Evolutionary conservation across 495 filamentous ascomycete genomes (phyloP).

Genomic region (Lasiosphaeria miniovina): DNA sequence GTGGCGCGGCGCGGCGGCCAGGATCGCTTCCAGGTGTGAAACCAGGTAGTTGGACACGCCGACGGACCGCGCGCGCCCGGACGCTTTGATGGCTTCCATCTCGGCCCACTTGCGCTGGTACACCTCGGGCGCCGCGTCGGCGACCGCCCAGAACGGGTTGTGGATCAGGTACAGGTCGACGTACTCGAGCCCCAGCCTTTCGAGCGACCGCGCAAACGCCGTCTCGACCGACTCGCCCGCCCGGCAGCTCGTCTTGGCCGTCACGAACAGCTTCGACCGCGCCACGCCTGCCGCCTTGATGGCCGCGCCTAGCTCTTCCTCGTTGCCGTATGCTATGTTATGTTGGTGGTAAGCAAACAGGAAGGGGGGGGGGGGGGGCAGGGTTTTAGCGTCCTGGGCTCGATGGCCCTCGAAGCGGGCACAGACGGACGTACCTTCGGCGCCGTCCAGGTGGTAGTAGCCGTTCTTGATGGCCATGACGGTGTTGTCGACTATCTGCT

Average conservation of each 20-base stretch:
- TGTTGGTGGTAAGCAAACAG: background rate
- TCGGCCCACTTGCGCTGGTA: conserved; percentile 71
- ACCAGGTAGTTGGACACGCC: conserved; percentile 81
- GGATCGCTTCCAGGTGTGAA: conserved; percentile 62
- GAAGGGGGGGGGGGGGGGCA: conserved; percentile 1
- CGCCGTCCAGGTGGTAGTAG: conserved; percentile 75
- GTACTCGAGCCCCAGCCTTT: conserved; percentile 73
- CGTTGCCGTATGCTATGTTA: conserved; percentile 68
- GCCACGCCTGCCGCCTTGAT: conserved; percentile 66
- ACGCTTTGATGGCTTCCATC: conserved; percentile 69
- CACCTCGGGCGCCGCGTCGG: conserved; percentile 44
- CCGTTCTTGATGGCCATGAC: conserved; percentile 67
- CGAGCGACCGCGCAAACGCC: conserved; percentile 68
- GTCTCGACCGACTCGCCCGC: conserved; percentile 53
- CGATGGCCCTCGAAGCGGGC: too few relatives aligned
- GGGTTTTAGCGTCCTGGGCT: too few relatives aligned
- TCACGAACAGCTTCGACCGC: conserved; percentile 69
- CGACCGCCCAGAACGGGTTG: conserved; percentile 63
- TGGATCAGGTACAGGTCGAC: conserved; percentile 88
- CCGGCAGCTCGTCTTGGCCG: conserved; percentile 66
- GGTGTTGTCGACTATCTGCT: conserved; percentile 55
- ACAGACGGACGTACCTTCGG: conserved; percentile 51
- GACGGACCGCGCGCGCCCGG: conserved; percentile 72
- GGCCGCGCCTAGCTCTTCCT: conserved; percentile 68
- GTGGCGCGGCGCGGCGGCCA: conserved; percentile 58